Conservation (phyloP, 2,329 filamentous ascomycete species). For the Aureobasidium pullulans region DNA sequence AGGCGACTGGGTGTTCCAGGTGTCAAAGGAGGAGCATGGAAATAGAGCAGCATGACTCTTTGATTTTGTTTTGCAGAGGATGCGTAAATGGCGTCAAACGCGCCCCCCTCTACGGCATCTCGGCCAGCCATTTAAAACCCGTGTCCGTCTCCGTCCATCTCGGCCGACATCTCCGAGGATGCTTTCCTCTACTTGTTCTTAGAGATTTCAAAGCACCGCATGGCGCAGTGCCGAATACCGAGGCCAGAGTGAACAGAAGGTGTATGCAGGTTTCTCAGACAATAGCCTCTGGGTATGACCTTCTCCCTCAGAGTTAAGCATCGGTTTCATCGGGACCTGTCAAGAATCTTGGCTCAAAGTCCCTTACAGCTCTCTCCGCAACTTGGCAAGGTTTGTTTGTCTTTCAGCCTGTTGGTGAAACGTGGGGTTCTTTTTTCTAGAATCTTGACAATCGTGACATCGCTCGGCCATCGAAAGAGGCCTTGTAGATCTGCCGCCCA, state of each 20-base stretch:
- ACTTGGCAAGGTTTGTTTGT: neutral
- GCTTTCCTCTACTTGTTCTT: neutral
- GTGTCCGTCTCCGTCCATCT: neutral
- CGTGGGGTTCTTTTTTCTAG: neutral
- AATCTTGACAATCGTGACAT: neutral
- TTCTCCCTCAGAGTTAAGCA: neutral
- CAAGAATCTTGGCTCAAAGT: neutral
- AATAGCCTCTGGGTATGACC: too few relatives aligned
- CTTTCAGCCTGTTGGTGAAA: neutral
- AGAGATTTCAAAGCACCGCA: too few relatives aligned
- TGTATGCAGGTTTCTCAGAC: too few relatives aligned
- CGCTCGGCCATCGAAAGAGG: neutral
- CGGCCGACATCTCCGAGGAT: neutral
- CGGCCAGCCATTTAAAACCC: constrained; percentile 1
- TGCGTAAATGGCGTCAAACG: neutral
- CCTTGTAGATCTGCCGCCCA: neutral
- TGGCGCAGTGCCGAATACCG: too few relatives aligned
- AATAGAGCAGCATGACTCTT: neutral
- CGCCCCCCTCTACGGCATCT: neutral
- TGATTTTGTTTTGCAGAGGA: constrained; percentile 2
- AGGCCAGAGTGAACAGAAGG: too few relatives aligned
- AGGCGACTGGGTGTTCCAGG: neutral
- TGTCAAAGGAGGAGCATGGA: neutral
- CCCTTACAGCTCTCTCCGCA: neutral
- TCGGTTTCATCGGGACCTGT: neutral